phyloP scores from a whole-genome alignment of 768 basidiomycete species.

The Boletus barrowsii region DNA sequence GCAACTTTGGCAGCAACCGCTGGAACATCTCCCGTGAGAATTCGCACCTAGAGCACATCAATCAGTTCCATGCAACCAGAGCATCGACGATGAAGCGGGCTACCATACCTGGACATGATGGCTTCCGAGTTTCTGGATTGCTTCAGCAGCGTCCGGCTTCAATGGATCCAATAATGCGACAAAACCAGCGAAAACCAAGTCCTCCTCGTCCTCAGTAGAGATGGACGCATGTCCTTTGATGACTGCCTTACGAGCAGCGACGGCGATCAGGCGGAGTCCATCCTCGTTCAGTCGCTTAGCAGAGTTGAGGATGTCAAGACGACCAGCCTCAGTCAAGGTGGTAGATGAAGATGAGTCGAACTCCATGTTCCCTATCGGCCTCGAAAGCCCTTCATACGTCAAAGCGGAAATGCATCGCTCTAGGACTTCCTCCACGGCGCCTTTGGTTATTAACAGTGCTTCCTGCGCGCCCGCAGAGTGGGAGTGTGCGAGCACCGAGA shows the following conservation, averaged over 20 bases:
- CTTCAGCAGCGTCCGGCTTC: constrained; percentile 32
- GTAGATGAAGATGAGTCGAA: constrained; percentile 19
- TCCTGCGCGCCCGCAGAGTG: constrained; percentile 11
- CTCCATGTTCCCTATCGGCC: constrained; percentile 6
- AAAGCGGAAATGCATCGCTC: constrained; percentile 27
- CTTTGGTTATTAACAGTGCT: constrained; percentile 29
- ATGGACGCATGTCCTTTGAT: constrained; percentile 16
- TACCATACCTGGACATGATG: constrained; percentile 30
- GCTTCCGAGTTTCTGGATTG: constrained; percentile 25
- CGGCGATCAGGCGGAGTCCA: constrained; percentile 30
- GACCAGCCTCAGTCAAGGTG: constrained; percentile 16
- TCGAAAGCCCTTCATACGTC: constrained; percentile 14
- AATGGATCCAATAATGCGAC: constrained; percentile 30
- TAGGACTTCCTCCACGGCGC: constrained; percentile 33
- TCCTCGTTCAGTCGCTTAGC: constrained; percentile 31
- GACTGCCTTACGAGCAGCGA: constrained; percentile 22
- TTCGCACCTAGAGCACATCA: constrained; percentile 26
- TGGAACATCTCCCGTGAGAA: constrained; percentile 35
- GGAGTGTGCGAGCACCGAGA: constrained; percentile 34
- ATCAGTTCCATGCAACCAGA: constrained; percentile 1
- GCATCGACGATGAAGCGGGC: background rate
- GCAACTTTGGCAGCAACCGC: constrained; percentile 38
- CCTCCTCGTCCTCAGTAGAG: constrained; percentile 25
- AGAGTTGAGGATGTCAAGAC: constrained; percentile 23
- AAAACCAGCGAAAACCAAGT: constrained; percentile 30